Evolutionary conservation across 2,329 filamentous ascomycete species (phyloP), one percentile per base, ranked within the genome.

Genomic region (Colletotrichum endophyticum): DNA sequence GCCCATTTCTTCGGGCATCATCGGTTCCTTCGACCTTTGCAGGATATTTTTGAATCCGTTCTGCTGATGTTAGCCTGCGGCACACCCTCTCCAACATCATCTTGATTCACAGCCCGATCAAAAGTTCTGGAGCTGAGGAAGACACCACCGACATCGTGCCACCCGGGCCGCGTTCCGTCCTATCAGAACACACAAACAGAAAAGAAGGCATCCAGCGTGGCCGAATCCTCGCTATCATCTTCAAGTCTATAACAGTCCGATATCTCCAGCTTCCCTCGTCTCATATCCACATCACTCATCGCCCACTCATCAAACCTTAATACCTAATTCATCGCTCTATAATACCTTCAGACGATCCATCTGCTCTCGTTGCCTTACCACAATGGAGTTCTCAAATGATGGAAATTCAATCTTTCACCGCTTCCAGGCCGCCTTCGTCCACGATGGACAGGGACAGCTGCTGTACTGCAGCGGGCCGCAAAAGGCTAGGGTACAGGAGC

Each of bases 351-450:
- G 44, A 57, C 30, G 6, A 44, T 25, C 11, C 36, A n/a, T 61
- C 44, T 67, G 15, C 19, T 11, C 56, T 39, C 25, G 44, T 53
- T 53, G n/a, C 44, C 44, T 53, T 53, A 53, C n/a, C 28, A 28
- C 34, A 19, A 78, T 78, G 76, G 76, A 78, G 11, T 72, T 78
- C 49, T 77, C 76, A 9, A 78, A 78, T 57, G 57, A 70, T 49
- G 76, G 76, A 19, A 74, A 53, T 25, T 78, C 76, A 7, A 34
- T 77, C 15, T 78, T 77, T 19, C 76, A 78, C 61, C 76, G 74
- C 27, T 77, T 77, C 30, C 73, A 72, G 36, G 69, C 69, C 56
- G 70, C 66, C 70, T 77, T 77, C 39, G 59, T 70, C 49, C 74
- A 76, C 34, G 70, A 73, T 62, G 68, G 57, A 16, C 68, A 76